Percentiles rank a stretch among this genome's conserved stretches.
phyloP scores from a whole-genome alignment of 208 protist genomes.

The Crithidia mellificae region DNA sequence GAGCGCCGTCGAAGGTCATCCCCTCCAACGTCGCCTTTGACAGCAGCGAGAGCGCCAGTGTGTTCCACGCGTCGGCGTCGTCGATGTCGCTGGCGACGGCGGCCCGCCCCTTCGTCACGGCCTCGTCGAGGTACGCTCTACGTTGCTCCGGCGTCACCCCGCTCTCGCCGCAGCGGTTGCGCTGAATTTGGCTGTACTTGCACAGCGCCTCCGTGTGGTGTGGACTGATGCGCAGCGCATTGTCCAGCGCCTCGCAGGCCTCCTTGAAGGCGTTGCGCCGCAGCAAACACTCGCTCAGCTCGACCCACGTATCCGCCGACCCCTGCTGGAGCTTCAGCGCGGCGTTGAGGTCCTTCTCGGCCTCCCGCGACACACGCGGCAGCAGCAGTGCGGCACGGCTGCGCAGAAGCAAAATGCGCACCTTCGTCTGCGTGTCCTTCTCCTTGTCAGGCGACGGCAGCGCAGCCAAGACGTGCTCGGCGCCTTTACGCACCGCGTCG shows the following conservation, averaged over 20 bases:
- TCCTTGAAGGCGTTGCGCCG: conserved; percentile 78
- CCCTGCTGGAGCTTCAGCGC: conserved; percentile 69
- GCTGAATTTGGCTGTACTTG: conserved; percentile 82
- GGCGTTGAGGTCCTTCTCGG: conserved; percentile 72
- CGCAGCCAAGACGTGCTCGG: conserved; percentile 45
- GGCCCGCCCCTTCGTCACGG: conserved; percentile 55
- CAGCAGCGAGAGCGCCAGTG: conserved; percentile 68
- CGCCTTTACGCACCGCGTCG: conserved; percentile 44
- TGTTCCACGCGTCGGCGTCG: conserved; percentile 70
- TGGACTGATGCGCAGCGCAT: conserved; percentile 51
- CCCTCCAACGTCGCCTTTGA: conserved; percentile 57
- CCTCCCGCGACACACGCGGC: conserved; percentile 70
- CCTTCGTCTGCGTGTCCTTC: conserved; percentile 45
- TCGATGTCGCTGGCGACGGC: conserved; percentile 59
- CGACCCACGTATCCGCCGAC: conserved; percentile 67
- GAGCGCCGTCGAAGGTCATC: conserved; percentile 47
- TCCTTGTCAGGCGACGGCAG: conserved; percentile 58
- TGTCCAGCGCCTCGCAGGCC: conserved; percentile 77
- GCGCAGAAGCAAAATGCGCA: conserved; percentile 68
- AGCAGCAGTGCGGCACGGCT: conserved; percentile 61
- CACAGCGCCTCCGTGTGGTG: conserved; percentile 61
- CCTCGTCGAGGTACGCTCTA: conserved; percentile 46
- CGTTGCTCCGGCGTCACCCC: conserved; percentile 51
- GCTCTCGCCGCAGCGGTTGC: conserved; percentile 64
- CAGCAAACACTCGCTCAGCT: conserved; percentile 74